Evolutionary conservation across 306 rosid genomes (phyloP), one percentile per base, ranked within the genome.

Genomic region (Boehmeria nivea): DNA sequence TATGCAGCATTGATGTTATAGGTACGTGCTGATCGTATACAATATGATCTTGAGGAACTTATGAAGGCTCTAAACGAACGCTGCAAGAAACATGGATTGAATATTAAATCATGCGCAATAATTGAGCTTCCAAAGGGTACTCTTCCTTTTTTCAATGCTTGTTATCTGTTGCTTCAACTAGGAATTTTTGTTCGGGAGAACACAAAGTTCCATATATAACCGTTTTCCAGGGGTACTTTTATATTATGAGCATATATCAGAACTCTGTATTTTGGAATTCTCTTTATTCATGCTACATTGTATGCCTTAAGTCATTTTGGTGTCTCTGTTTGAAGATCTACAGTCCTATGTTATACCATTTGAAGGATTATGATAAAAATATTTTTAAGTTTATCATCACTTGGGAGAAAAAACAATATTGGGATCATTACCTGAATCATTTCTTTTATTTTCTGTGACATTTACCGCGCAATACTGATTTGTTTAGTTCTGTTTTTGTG

Each of bases 21-120:
- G 98, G 98, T 86, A 54, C 94, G 95, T 47, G 94, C 94, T 78
- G 95, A 90, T 49, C 91, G 94, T 38, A 75, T 90, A 72, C 95
- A 87, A 71, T 76, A 88, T 69, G 89, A 90, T 78, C 81, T 90
- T 37, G 98, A 82, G 65, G 91, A 72, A 71, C 84, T 90, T 66
- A 44, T 80, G 57, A 87, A 60, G 76, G 94, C 72, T 80, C 55
- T 90, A 49, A 68, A 75, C 57, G 98, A 84, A 58, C 83, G 98
- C 51, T 84, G 98, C 89, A 86, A 74, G 78, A 90, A 90, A 71
- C 85, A 82, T 76, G 94, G 84, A 69, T 55, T 90, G 39, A 76
- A 76, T 51, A 71, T 80, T 65, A 87, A 84, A 74, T 84, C 95
- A 45, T 51, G 64, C 43, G 76, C 95, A 39, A 66, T 87, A 72